phyloP scores from a whole-genome alignment of 805 yeast species.

The Saccharomycopsis olivae region DNA sequence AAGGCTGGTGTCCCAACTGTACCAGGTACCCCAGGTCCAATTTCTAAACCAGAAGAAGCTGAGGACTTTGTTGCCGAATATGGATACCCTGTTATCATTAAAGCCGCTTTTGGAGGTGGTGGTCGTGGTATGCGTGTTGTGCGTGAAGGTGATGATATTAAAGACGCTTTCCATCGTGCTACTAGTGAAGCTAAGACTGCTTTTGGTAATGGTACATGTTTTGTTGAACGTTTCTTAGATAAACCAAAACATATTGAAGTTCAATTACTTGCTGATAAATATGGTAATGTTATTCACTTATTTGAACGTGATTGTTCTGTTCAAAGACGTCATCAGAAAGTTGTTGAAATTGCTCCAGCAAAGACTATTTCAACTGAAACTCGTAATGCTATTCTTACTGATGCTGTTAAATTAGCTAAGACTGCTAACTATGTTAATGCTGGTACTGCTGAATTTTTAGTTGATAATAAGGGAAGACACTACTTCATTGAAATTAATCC shows the following conservation, averaged over 20 bases:
- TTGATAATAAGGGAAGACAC: slow-evolving; percentile 87
- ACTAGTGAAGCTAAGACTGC: slow-evolving; percentile 89
- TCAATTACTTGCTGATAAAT: slow-evolving; percentile 84
- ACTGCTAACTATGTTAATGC: slow-evolving; percentile 90
- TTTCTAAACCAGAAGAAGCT: slow-evolving; percentile 72
- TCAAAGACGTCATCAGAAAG: slow-evolving; percentile 98
- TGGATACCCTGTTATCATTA: slow-evolving; percentile 94
- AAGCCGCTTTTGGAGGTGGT: slow-evolving; percentile 99
- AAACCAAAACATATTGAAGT: slow-evolving; percentile 97
- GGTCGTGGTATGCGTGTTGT: slow-evolving; percentile 99
- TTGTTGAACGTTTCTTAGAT: slow-evolving; percentile 90
- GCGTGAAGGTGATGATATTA: slow-evolving; percentile 87
- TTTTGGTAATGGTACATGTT: slow-evolving; percentile 98
- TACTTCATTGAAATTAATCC: slow-evolving; percentile 98
- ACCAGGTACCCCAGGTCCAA: slow-evolving; percentile 98
- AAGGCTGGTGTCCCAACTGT: slow-evolving; percentile 82
- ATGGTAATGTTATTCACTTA: slow-evolving; percentile 90
- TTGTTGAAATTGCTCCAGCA: slow-evolving; percentile 97
- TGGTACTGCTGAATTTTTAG: slow-evolving; percentile 97
- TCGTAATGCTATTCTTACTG: slow-evolving; percentile 85
- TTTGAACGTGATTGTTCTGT: slow-evolving; percentile 99
- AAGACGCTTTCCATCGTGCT: slow-evolving; percentile 88
- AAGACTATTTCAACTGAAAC: slow-evolving; percentile 73
- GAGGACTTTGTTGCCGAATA: slow-evolving; percentile 64
- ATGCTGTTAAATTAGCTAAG: slow-evolving; percentile 87